Evolutionary conservation across 768 basidiomycete genomes (phyloP).

Genomic region (Albatrellus ellisii): DNA sequence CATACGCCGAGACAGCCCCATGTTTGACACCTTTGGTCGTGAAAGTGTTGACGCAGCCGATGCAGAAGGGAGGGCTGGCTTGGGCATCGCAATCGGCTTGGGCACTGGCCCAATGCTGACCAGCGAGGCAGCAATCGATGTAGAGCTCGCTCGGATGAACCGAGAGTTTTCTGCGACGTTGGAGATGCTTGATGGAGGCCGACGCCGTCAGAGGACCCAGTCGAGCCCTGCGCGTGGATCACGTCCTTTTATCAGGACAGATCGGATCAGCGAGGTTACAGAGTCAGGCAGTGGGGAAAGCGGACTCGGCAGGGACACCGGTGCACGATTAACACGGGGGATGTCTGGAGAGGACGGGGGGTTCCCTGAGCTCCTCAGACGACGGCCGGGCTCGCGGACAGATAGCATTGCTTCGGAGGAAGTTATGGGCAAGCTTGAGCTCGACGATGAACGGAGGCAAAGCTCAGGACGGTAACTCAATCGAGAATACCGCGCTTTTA

Average conservation of each 20-base stretch:
- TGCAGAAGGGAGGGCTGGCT: neutral
- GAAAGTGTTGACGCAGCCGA: neutral
- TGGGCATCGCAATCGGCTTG: conserved; percentile 6
- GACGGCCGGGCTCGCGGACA: conserved; percentile 24
- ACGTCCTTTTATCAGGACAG: no score
- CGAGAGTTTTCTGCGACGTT: conserved; percentile 53
- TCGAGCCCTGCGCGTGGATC: no score
- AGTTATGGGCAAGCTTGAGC: conserved; percentile 43
- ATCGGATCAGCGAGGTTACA: conserved; percentile 14
- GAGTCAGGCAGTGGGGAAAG: conserved; percentile 6
- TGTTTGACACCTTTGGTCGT: neutral
- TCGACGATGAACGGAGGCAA: conserved; percentile 17
- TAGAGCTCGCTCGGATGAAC: conserved; percentile 50
- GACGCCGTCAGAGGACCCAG: conserved; percentile 18
- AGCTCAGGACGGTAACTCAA: conserved; percentile 8
- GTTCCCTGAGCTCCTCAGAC: conserved; percentile 9
- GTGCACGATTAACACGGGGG: conserved; percentile 11
- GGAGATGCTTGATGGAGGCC: conserved; percentile 34
- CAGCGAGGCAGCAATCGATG: conserved; percentile 53
- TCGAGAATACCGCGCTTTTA: no score
- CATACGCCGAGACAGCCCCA: no score
- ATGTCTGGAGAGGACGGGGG: conserved; percentile 10
- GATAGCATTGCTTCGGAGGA: conserved; percentile 32
- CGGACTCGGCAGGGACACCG: neutral
- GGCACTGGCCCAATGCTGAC: conserved; percentile 43